Conservation (phyloP, 352 stramenopile genomes). For the Stephanocyclus meneghinianus region DNA sequence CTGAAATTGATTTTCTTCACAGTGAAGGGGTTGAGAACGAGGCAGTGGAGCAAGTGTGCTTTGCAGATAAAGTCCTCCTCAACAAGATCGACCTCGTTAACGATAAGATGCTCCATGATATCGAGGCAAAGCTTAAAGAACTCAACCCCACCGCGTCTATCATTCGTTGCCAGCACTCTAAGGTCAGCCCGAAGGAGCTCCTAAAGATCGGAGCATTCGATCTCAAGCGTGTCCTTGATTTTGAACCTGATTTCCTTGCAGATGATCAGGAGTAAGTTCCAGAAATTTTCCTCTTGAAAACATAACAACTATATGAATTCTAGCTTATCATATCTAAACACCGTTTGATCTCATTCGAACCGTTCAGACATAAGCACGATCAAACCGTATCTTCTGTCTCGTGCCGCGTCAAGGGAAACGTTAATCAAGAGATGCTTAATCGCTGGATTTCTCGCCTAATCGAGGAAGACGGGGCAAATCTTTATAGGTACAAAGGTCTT, state of each 20-base stretch:
- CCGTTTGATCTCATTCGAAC: neutral
- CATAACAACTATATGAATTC: neutral
- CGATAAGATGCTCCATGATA: slow-evolving; percentile 12
- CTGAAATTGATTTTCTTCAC: slow-evolving; percentile 9
- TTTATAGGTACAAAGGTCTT: slow-evolving; percentile 89
- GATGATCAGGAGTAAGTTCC: slow-evolving; percentile 35
- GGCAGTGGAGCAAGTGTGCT: slow-evolving; percentile 89
- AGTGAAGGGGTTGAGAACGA: slow-evolving; percentile 83
- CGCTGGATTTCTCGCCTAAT: slow-evolving; percentile 87
- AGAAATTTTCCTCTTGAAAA: neutral
- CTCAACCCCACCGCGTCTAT: slow-evolving; percentile 69
- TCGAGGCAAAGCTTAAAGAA: slow-evolving; percentile 34
- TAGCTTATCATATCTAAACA: neutral
- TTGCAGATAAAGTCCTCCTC: slow-evolving; percentile 92
- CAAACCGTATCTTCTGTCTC: slow-evolving; percentile 58
- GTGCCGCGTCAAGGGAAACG: slow-evolving; percentile 61
- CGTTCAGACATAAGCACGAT: slow-evolving; percentile 69
- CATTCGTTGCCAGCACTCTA: slow-evolving; percentile 38
- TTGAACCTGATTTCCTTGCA: slow-evolving; percentile 75
- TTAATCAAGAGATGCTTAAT: slow-evolving; percentile 83
- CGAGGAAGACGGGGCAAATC: slow-evolving; percentile 83
- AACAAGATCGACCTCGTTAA: slow-evolving; percentile 94
- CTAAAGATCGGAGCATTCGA: slow-evolving; percentile 75
- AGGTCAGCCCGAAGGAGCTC: slow-evolving; percentile 69
- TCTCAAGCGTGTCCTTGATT: slow-evolving; percentile 70